A percentile compares a stretch with the other conserved stretches of the same genome.
Conservation (phyloP, 2,329 filamentous ascomycete genomes). For the Scedosporium apiospermum region DNA sequence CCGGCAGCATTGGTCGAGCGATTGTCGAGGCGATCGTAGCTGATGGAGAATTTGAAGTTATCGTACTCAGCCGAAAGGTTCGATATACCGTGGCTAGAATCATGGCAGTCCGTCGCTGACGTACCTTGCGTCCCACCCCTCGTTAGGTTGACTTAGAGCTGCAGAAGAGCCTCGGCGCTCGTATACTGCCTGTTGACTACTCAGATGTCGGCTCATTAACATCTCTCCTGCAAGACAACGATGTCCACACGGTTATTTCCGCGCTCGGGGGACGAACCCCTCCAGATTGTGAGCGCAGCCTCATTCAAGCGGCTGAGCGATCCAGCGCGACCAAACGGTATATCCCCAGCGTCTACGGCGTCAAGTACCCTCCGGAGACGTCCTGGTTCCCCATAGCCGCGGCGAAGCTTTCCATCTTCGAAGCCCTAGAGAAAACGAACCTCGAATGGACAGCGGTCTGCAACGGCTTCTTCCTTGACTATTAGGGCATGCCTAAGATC, state of each 20-base stretch:
- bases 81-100: neutral
- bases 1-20: constrained; percentile 32
- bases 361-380: constrained; percentile 11
- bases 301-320: constrained; percentile 31
- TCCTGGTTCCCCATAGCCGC: neutral
- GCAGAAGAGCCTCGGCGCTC: constrained; percentile 14
- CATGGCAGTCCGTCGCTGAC: neutral
- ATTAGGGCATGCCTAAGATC: constrained; percentile 28
- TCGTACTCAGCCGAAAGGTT: constrained; percentile 31
- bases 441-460: constrained; percentile 28
- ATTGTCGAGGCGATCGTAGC: constrained; percentile 32
- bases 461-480: constrained; percentile 36
- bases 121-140: neutral
- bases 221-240: constrained; percentile 21
- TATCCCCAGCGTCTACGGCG: constrained; percentile 32
- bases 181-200: constrained; percentile 20
- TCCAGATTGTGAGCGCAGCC: constrained; percentile 24
- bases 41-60: constrained; percentile 24
- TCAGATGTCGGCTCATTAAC: constrained; percentile 12
- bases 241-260: constrained; percentile 34
- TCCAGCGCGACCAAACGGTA: constrained; percentile 27
- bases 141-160: constrained; percentile 11
- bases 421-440: constrained; percentile 4
- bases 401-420: constrained; percentile 1
- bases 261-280: constrained; percentile 22